Base-by-base conservation (phyloP, 805 yeast species). In the Kockiozyma suomiensis region DNA sequence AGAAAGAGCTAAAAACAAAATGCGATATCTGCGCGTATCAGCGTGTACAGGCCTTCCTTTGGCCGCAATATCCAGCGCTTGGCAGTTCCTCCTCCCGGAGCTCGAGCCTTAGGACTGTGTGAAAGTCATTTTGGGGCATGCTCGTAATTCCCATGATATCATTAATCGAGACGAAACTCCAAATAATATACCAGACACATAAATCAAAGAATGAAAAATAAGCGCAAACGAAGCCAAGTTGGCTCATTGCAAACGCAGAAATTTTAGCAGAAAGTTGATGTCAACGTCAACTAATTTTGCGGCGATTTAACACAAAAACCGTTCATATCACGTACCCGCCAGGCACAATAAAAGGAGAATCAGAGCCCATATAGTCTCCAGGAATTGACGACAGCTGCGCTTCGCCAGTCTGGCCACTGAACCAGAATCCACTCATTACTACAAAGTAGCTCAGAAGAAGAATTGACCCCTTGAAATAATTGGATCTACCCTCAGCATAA, bases 401-500 rank as follows among this genome's bases (percentile, higher is more conserved):
- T 25, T 65, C 70, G 42, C 75, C 78, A 21, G 79, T 77, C 25
- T 71, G 68, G 42, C 76, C 79, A 21, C 82, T 83, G 66, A 87
- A 84, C 78, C 84, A 91, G 74, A 93, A 92, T 0, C 98, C 99
- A 51, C 84, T 76, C 56, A 90, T 76, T 8, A 89, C 84, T 35
- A 89, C 90, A 38, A 84, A 70, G 71, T 93, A 93, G 33, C 89
- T 80, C 64, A 94, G 80, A 12, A 93, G 83, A 71, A 93, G 76
- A 66, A 94, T 90, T 15, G 92, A 86, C 1, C 99, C 70, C 46
- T 94, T 94, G 81, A 94, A 93, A 73, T 94, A 94, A 72, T 94
- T 94, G 32, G 96, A 87, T 71, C 92, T 91, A 1, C 99, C 99
- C 72, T 94, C 99, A 0, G 97, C 96, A 73, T 94, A 94, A 58